These are phyloP conservation scores for Rhipidocladum racemiflorum DNA, from an alignment of 176 grass and related monocot species.

Conservation along the genomic window DNA sequence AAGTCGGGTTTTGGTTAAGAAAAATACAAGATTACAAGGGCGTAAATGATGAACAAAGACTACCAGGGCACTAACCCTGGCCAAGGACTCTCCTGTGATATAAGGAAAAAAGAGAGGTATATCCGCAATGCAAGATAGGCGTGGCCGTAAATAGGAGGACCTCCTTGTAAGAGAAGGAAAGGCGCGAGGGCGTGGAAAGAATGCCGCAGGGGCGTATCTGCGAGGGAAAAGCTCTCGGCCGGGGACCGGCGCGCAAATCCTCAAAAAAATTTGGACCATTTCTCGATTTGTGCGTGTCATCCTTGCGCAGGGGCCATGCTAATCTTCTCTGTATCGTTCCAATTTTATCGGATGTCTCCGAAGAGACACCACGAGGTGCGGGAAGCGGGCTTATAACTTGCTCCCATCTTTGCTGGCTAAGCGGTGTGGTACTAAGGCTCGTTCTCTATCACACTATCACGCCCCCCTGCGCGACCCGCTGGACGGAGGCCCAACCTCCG, in stretches of 20 bases:
- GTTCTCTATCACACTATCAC: no score
- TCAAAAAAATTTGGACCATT: conserved; percentile 16
- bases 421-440: background rate
- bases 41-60: no score
- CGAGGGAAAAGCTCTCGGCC: background rate
- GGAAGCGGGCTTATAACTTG: background rate
- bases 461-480: no score
- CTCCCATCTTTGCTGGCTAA: rapidly evolving
- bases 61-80: no score
- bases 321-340: conserved; percentile 35
- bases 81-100: no score
- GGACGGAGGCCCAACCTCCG: no score
- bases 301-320: conserved; percentile 20
- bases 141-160: no score
- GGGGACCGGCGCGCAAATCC: background rate
- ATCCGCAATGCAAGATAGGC: no score
- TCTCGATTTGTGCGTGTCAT: conserved; percentile 31
- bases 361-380: rapidly evolving
- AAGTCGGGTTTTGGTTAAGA: no score
- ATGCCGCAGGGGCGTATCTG: background rate
- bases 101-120: no score
- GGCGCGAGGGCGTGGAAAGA: background rate
- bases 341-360: conserved; percentile 34
- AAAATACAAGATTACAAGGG: no score
- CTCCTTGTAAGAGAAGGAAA: no score